phyloP scores from a whole-genome alignment of 805 yeast genomes.

The Wickerhamiella domercqiae region DNA sequence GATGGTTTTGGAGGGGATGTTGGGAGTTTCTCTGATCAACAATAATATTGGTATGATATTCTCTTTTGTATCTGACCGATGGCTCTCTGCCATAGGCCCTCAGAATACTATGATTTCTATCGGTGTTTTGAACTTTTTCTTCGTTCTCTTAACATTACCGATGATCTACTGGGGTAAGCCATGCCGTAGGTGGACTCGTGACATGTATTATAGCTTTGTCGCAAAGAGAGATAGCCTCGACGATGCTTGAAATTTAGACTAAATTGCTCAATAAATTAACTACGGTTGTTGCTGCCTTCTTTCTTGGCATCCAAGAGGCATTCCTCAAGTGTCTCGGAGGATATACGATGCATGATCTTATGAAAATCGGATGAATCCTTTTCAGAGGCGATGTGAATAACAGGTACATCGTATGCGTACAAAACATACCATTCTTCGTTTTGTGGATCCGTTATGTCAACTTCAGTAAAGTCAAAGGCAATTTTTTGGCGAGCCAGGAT shows the following conservation, averaged over 20 bases:
- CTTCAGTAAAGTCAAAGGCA: conserved; percentile 15
- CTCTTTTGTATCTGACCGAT: conserved; percentile 43
- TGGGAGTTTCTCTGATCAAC: conserved; percentile 37
- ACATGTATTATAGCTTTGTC: conserved; percentile 14
- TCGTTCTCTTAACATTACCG: conserved; percentile 28
- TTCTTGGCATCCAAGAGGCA: conserved; percentile 1
- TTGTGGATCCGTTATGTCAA: conserved; percentile 23
- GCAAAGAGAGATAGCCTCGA: conserved; percentile 11
- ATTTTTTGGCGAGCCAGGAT: conserved; percentile 9
- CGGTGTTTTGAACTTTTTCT: conserved; percentile 31
- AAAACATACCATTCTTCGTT: conserved; percentile 24
- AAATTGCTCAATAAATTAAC: too few species aligned
- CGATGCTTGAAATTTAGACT: too few species aligned
- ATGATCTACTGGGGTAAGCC: conserved; percentile 28
- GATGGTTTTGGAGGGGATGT: conserved; percentile 36
- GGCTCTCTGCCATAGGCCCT: conserved; percentile 35
- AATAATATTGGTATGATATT: conserved; percentile 35
- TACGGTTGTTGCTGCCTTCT: too few species aligned
- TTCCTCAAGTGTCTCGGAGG: conserved; percentile 12
- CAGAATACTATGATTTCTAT: conserved; percentile 40
- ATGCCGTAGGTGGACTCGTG: conserved; percentile 14
- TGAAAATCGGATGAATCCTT: conserved; percentile 4
- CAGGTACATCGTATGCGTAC: conserved; percentile 28
- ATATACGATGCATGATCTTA: conserved; percentile 19
- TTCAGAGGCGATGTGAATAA: conserved; percentile 16